Conservation (phyloP, 306 rosid species). For the Castanea mollissima region DNA sequence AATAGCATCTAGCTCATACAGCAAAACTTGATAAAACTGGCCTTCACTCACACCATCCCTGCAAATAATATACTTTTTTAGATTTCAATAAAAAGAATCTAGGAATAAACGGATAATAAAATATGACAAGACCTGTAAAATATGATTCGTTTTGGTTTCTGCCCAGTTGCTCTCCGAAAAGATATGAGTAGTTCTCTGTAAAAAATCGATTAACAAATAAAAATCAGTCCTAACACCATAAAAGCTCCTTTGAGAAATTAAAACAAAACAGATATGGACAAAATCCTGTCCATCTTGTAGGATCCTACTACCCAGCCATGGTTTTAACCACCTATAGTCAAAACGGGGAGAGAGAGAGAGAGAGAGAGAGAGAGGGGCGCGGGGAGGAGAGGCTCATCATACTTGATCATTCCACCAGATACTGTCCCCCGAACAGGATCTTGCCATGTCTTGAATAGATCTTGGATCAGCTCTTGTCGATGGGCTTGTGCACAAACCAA, state of each 20-base stretch:
- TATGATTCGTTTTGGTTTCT: constrained; percentile 91
- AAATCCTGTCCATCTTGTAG: not conserved
- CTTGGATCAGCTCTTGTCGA: constrained; percentile 94
- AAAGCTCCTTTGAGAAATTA: not conserved
- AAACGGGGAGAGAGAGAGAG: not conserved
- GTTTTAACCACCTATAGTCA: not conserved
- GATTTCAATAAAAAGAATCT: not conserved
- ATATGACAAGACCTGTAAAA: constrained; percentile 61
- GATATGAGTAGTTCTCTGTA: constrained; percentile 91
- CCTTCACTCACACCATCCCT: constrained; percentile 99
- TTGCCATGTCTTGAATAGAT: constrained; percentile 87
- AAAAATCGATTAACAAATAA: not conserved
- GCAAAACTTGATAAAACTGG: constrained; percentile 87
- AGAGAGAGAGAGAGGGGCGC: too few relatives aligned
- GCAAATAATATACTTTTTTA: constrained; percentile 17
- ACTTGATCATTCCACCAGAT: constrained; percentile 97
- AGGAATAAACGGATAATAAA: not conserved
- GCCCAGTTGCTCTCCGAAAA: constrained; percentile 93
- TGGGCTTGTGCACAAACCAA: constrained; percentile 97
- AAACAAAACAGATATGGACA: not conserved
- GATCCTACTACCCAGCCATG: not conserved
- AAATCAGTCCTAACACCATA: not conserved
- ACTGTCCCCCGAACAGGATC: constrained; percentile 84
- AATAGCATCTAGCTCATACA: constrained; percentile 94
- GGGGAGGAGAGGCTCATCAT: constrained; percentile 5